Conservation (phyloP, 2,329 filamentous ascomycete genomes). For the Alternaria triticina region DNA sequence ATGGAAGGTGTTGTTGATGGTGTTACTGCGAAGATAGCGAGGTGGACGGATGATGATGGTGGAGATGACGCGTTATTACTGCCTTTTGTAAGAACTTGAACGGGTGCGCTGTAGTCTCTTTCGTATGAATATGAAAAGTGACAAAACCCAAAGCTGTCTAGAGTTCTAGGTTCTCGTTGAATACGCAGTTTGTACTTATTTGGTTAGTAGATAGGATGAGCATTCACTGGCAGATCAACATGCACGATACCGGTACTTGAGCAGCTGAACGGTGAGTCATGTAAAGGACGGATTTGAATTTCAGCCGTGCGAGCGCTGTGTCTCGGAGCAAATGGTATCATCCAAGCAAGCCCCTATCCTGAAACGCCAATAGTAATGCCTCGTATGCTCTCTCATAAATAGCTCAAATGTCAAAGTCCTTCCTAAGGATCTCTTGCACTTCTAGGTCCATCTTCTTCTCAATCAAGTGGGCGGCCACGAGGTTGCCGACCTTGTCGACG, state of each 20-base stretch:
- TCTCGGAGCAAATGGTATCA: constrained; percentile 1
- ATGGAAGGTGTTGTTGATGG: constrained; percentile 2
- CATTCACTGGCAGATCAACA: neutral
- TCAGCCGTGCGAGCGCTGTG: neutral
- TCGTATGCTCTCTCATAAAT: neutral
- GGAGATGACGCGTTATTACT: constrained; percentile 7
- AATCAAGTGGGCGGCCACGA: constrained; percentile 29
- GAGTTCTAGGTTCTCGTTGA: neutral
- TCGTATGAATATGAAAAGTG: too few species aligned
- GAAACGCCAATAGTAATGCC: constrained; percentile 2
- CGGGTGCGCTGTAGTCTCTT: neutral
- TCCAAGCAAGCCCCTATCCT: neutral
- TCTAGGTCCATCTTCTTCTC: constrained; percentile 44
- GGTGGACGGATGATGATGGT: constrained; percentile 5
- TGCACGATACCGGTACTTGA: neutral
- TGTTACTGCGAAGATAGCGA: neutral
- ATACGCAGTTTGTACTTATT: neutral
- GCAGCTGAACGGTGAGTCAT: neutral
- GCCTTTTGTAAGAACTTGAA: neutral
- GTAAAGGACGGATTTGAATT: neutral
- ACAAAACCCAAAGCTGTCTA: neutral
- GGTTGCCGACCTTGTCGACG: constrained; percentile 53
- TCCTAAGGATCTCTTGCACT: constrained; percentile 7
- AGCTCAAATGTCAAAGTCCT: constrained; percentile 10
- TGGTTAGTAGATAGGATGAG: neutral